phyloP scores from a whole-genome alignment of 768 basidiomycete genomes.

The Suillus placidus region DNA sequence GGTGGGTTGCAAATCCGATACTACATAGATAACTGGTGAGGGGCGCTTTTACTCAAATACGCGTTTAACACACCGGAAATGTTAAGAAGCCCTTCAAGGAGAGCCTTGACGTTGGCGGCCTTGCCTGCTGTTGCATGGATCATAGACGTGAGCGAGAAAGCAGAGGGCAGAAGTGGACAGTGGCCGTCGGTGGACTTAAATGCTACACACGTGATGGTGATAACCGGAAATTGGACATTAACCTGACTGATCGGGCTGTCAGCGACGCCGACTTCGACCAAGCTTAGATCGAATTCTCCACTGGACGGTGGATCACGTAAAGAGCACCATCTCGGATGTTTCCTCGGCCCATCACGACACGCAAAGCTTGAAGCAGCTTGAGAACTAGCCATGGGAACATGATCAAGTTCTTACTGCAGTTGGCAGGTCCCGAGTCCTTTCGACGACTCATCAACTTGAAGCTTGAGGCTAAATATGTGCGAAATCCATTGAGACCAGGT shows the following conservation, averaged over 20 bases:
- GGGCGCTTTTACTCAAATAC: neutral
- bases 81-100: conserved; percentile 37
- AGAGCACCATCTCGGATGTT: neutral
- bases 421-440: too few species aligned
- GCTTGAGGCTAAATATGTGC: too few species aligned
- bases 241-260: neutral
- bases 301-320: neutral
- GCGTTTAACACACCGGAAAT: conserved; percentile 39
- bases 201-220: neutral
- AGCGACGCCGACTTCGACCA: neutral
- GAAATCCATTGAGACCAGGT: too few species aligned
- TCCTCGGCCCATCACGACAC: neutral
- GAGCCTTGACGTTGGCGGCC: conserved; percentile 34
- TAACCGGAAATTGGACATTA: neutral
- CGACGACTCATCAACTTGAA: too few species aligned
- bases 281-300: neutral
- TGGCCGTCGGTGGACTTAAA: neutral
- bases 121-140: conserved; percentile 10
- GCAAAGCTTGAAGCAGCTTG: neutral
- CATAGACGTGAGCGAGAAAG: neutral
- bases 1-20: conserved; percentile 67
- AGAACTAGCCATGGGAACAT: neutral
- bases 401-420: too few species aligned
- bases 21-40: conserved; percentile 18
- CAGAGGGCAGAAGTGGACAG: neutral